phyloP scores from a whole-genome alignment of 2,329 filamentous ascomycete species.

The Esteya vermicola region DNA sequence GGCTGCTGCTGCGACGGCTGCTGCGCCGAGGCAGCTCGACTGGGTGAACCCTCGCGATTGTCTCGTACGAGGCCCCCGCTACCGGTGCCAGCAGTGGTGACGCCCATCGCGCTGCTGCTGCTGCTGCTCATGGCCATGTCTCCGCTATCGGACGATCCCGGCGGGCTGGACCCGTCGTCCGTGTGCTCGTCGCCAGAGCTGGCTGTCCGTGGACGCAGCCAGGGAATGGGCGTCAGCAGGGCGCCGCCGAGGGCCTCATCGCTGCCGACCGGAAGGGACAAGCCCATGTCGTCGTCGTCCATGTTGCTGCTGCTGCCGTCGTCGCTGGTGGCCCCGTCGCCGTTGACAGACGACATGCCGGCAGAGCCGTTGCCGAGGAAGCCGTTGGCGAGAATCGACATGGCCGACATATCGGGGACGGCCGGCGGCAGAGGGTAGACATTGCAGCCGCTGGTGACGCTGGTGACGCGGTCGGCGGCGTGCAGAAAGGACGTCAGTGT shows the following conservation, averaged over 20 bases:
- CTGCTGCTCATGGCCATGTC: slow-evolving; percentile 8
- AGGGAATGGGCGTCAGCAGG: slow-evolving; percentile 84
- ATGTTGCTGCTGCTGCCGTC: too few species aligned
- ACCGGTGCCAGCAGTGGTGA: neutral
- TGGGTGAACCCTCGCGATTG: too few species aligned
- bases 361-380: slow-evolving; percentile 15
- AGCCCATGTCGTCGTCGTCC: slow-evolving; percentile 5
- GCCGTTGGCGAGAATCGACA: slow-evolving; percentile 46
- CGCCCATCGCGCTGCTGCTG: slow-evolving; percentile 6
- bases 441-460: slow-evolving; percentile 69
- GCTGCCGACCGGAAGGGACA: slow-evolving; percentile 45
- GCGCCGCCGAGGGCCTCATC: slow-evolving; percentile 87
- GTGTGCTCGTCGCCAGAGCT: slow-evolving; percentile 9
- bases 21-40: neutral
- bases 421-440: slow-evolving; percentile 70
- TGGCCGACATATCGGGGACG: slow-evolving; percentile 40
- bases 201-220: slow-evolving; percentile 42
- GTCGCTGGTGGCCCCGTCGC: slow-evolving; percentile 3
- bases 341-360: slow-evolving; percentile 10
- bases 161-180: slow-evolving; percentile 9
- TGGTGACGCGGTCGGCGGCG: slow-evolving; percentile 79
- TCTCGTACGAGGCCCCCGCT: neutral
- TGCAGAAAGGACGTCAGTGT: slow-evolving; percentile 75
- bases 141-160: slow-evolving; percentile 5
- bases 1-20: neutral